Percentiles rank a stretch among this genome's conserved stretches.
These are phyloP conservation scores for Leonotis leonurus DNA, from an alignment of 257 asterid genomes.

Conservation along the genomic window DNA sequence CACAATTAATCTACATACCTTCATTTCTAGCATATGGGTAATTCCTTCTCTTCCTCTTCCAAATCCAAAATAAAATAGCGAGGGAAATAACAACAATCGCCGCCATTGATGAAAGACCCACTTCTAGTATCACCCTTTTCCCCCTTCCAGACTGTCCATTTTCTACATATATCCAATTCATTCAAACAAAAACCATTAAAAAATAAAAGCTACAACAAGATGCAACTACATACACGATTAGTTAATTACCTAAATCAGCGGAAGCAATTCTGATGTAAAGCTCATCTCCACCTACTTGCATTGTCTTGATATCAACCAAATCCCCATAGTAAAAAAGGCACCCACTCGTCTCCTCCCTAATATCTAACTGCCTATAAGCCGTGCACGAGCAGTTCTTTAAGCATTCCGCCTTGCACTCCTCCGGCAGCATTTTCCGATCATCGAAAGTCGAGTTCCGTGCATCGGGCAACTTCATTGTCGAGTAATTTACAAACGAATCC, in stretches of 20 bases:
- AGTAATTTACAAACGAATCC: slow-evolving; percentile 20
- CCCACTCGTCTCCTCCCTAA: slow-evolving; percentile 8
- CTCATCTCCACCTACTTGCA: neutral
- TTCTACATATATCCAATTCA: neutral
- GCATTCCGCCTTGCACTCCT: slow-evolving; percentile 31
- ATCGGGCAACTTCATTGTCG: slow-evolving; percentile 31
- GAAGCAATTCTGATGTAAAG: slow-evolving; percentile 16
- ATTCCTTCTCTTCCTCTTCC: neutral
- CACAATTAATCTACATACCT: neutral
- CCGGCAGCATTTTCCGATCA: slow-evolving; percentile 20
- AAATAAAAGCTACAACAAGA: too few relatives aligned
- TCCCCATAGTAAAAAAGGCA: slow-evolving; percentile 14
- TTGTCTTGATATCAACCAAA: neutral
- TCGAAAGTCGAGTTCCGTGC: slow-evolving; percentile 10
- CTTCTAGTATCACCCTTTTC: neutral
- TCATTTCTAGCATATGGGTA: neutral
- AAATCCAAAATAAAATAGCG: neutral
- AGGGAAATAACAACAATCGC: neutral
- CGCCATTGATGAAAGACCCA: neutral
- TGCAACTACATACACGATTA: too few relatives aligned
- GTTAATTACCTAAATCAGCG: neutral
- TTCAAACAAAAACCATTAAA: rapidly evolving
- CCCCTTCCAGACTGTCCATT: neutral
- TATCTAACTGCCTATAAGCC: slow-evolving; percentile 31
- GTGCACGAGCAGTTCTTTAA: slow-evolving; percentile 32